Base-by-base conservation (phyloP, 228 moss, liverwort and hornwort genomes). In the Sphagnum fallax region DNA sequence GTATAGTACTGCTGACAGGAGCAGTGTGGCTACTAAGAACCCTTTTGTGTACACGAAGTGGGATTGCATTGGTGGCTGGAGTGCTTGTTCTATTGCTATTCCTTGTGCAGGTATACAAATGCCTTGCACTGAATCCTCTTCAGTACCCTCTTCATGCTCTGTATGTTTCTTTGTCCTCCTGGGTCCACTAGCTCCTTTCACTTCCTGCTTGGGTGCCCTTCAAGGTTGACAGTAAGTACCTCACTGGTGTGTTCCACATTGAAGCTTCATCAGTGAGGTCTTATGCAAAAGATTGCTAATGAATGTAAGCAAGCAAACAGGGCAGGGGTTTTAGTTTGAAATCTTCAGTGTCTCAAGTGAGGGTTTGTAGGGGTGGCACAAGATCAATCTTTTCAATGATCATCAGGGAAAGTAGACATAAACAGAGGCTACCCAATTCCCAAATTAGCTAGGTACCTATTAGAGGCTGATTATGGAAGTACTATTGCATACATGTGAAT, bases 21-120 rank as follows among this genome's bases (percentile, higher is more conserved):
- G 86, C 88, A 18, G 75, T 84, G 76, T 92, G 88, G 78, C 75
- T 91, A 64, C 73, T 96, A 62, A 84, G 89, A 68, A 73, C 91
- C 53, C 81, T 92, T 50, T 72, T 96, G 62, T 78, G 83, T 53
- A 89, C 91, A 8, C 81, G 84, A 86, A 82, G 70, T 48, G 96
- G 92, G 70, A 70, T 86, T 62, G 80, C 88, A 59, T 92, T 85
- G 88, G 75, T 87, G 68, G 74, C 75, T 58, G 89, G 91, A 77
- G 84, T 80, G 47, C 73, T 92, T 16, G 68, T 81, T 48, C 71
- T 75, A n/a, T 78, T 83, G 52, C 73, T 83, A 75, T 52, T 87
- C 0, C 78, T 78, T 52, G 60, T 87, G 72, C 83, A 83, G 83
- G 87, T 87, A 32, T 32, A 32, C 32, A 32, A 32, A 32, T 32